Evolutionary conservation across 495 filamentous ascomycete species (phyloP).

Genomic region (Recurvomyces mirabilis): DNA sequence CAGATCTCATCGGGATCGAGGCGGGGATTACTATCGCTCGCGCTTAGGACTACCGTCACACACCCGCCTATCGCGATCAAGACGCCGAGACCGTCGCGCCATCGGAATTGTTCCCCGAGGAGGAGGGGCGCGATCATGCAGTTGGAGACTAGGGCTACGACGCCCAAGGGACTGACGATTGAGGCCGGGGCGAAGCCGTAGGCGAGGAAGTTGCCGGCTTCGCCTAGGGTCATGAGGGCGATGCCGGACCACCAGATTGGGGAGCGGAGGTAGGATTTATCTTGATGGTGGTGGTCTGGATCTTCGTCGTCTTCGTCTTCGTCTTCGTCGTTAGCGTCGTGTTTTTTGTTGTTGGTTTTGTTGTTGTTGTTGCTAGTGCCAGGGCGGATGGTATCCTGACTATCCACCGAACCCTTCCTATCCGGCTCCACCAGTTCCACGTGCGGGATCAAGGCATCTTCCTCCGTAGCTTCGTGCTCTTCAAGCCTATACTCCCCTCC

Average conservation of each 20-base stretch:
- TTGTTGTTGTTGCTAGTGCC: slow-evolving; percentile 23
- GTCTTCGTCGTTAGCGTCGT: slow-evolving; percentile 24
- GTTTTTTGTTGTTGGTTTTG: slow-evolving; percentile 9
- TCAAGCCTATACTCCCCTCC: slow-evolving; percentile 15
- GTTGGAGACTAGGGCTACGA: slow-evolving; percentile 90
- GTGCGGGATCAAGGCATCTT: slow-evolving; percentile 26
- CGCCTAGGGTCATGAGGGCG: slow-evolving; percentile 80
- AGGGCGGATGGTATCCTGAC: slow-evolving; percentile 2
- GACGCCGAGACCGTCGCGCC: slow-evolving; percentile 80
- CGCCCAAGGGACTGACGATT: slow-evolving; percentile 91
- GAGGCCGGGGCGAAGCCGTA: slow-evolving; percentile 98
- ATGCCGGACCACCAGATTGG: slow-evolving; percentile 96
- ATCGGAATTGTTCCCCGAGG: slow-evolving; percentile 78
- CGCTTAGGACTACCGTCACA: slow-evolving; percentile 88
- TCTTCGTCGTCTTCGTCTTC: slow-evolving; percentile 25
- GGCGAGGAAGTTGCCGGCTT: slow-evolving; percentile 90
- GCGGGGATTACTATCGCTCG: slow-evolving; percentile 78
- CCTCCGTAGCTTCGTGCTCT: slow-evolving; percentile 9
- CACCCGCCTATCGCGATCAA: slow-evolving; percentile 72
- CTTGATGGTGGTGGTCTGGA: slow-evolving; percentile 6
- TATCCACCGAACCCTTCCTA: slow-evolving; percentile 7
- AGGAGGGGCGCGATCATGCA: slow-evolving; percentile 90
- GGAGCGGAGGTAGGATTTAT: slow-evolving; percentile 67
- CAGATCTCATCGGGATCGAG: slow-evolving; percentile 84
- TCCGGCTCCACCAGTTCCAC: slow-evolving; percentile 19